Conservation (phyloP, 768 basidiomycete species). For the Pleurotus cornucopiae region DNA sequence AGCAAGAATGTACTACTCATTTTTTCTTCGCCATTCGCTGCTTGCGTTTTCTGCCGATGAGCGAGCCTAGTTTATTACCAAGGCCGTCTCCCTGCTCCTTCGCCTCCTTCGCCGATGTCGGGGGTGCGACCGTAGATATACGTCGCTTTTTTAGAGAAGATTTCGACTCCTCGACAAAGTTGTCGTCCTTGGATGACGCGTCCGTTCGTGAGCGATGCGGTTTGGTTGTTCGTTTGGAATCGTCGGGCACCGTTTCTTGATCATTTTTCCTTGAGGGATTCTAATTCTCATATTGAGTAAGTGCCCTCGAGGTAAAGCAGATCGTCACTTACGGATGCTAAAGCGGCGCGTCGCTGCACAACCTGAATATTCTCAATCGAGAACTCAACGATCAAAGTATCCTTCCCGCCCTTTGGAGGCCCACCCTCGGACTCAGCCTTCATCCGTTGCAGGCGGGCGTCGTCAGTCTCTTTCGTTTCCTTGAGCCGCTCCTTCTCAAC, state of each 20-base stretch:
- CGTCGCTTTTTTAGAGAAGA: constrained; percentile 38
- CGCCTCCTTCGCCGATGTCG: constrained; percentile 9
- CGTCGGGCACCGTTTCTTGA: constrained; percentile 6
- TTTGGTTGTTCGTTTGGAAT: constrained; percentile 12
- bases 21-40: constrained; percentile 46
- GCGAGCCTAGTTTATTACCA: constrained; percentile 51
- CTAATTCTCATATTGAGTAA: constrained; percentile 2
- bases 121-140: constrained; percentile 17
- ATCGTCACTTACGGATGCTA: constrained; percentile 19
- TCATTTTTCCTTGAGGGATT: background rate
- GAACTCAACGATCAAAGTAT: constrained; percentile 83
- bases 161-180: constrained; percentile 13
- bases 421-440: constrained; percentile 51
- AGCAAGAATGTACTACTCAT: background rate
- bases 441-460: constrained; percentile 50
- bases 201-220: constrained; percentile 13
- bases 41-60: constrained; percentile 82
- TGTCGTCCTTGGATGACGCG: background rate
- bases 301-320: background rate
- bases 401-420: constrained; percentile 33
- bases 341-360: constrained; percentile 65
- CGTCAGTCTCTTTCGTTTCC: constrained; percentile 33
- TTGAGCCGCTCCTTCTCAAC: constrained; percentile 44
- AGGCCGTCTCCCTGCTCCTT: constrained; percentile 17
- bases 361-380: constrained; percentile 95